These are phyloP conservation scores for Solanum virginianum DNA, from an alignment of 257 asterid genomes.

Conservation along the genomic window DNA sequence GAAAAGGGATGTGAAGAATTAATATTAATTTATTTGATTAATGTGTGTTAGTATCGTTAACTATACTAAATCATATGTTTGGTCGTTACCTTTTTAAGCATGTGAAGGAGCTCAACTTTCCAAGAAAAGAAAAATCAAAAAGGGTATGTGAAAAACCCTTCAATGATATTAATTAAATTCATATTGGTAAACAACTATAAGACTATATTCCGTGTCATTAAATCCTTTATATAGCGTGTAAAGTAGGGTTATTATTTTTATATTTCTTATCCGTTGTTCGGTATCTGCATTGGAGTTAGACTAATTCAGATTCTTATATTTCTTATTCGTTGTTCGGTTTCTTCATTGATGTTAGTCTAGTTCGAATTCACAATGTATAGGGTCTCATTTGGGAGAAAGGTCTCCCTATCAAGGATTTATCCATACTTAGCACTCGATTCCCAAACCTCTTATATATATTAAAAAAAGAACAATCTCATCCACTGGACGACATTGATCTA, in stretches of 20 bases:
- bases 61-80: neutral
- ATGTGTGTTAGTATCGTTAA: neutral
- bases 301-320: too few species aligned
- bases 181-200: neutral
- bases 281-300: too few species aligned
- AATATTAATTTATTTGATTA: neutral
- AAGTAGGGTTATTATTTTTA: too few species aligned
- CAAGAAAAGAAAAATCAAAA: neutral
- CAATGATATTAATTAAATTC: neutral
- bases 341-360: too few species aligned
- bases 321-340: too few species aligned
- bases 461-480: too few species aligned
- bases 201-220: neutral
- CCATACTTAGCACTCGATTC: too few species aligned
- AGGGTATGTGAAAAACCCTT: neutral
- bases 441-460: too few species aligned
- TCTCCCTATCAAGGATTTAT: too few species aligned
- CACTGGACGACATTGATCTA: neutral
- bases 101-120: neutral
- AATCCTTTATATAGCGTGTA: neutral
- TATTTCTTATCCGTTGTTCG: too few species aligned
- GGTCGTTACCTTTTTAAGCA: neutral
- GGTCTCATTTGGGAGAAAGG: too few species aligned
- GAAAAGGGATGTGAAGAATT: neutral
- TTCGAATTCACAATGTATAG: too few species aligned